Conservation (phyloP, 2,329 filamentous ascomycete species). For the Colletotrichum sp. region DNA sequence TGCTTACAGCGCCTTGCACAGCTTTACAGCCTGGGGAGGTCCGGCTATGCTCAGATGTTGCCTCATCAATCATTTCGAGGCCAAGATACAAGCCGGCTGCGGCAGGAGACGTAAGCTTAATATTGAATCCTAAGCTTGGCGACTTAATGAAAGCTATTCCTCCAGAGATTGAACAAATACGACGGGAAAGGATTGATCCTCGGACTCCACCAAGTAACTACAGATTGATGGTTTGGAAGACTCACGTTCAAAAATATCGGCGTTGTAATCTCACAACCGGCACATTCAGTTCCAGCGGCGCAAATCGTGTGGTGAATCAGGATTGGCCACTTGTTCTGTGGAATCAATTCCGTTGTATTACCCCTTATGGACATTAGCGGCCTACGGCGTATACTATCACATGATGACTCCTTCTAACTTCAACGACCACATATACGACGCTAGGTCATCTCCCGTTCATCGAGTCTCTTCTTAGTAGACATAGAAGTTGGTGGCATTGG, state of each 20-base stretch:
- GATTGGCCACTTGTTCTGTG: not conserved
- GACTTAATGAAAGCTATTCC: rapidly evolving
- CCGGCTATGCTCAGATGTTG: not conserved
- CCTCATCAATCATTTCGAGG: not conserved
- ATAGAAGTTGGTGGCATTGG: conserved; percentile 29
- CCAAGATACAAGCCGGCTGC: not conserved
- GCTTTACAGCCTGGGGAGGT: not conserved
- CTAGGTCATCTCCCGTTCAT: not conserved
- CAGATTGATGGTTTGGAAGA: not conserved
- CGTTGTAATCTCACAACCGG: not conserved
- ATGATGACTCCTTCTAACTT: not conserved
- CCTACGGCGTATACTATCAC: not conserved
- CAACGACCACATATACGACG: no score
- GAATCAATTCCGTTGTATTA: not conserved
- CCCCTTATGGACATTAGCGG: not conserved
- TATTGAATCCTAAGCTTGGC: not conserved
- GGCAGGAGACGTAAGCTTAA: not conserved
- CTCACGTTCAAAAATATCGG: not conserved
- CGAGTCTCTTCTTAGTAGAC: conserved; percentile 25
- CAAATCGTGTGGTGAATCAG: not conserved
- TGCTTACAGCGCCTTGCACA: not conserved
- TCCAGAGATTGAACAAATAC: not conserved
- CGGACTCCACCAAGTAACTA: not conserved
- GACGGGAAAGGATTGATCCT: not conserved
- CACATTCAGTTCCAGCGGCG: no score